Percentiles rank a stretch among this genome's conserved stretches.
Conservation (phyloP, 495 filamentous ascomycete species). For the Penicillium pulvis region DNA sequence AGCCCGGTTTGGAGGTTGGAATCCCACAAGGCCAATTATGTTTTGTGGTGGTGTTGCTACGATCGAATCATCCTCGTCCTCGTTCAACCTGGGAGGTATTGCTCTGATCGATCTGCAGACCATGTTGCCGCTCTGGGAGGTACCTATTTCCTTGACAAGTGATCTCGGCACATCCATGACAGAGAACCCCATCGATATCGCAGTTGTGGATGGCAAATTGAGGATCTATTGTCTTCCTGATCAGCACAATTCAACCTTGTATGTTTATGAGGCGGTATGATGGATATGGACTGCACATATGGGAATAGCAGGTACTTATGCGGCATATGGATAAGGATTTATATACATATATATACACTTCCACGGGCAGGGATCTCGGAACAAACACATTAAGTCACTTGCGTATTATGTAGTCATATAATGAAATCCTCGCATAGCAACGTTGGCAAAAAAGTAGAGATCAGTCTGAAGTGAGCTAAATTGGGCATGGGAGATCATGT, state of each 20-base stretch:
- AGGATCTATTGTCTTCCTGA: constrained; percentile 38
- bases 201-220: constrained; percentile 36
- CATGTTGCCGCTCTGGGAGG: constrained; percentile 35
- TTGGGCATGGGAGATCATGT: constrained; percentile 4
- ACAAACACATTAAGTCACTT: too few species aligned
- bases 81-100: constrained; percentile 32
- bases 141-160: constrained; percentile 37
- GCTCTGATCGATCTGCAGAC: constrained; percentile 37
- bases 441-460: neutral
- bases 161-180: constrained; percentile 30
- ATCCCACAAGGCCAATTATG: constrained; percentile 28
- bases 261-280: constrained; percentile 34
- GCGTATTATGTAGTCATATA: neutral
- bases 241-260: constrained; percentile 37
- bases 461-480: neutral
- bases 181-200: constrained; percentile 40
- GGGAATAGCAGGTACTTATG: too few species aligned
- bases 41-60: constrained; percentile 38
- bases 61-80: constrained; percentile 11
- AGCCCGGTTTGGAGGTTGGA: constrained; percentile 1
- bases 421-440: neutral
- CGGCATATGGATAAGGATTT: too few species aligned
- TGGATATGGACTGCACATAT: neutral
- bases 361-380: too few species aligned
- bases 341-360: too few species aligned